Evolutionary conservation across 352 stramenopile species (phyloP).

Genomic region (Phytophthora pinifolia): DNA sequence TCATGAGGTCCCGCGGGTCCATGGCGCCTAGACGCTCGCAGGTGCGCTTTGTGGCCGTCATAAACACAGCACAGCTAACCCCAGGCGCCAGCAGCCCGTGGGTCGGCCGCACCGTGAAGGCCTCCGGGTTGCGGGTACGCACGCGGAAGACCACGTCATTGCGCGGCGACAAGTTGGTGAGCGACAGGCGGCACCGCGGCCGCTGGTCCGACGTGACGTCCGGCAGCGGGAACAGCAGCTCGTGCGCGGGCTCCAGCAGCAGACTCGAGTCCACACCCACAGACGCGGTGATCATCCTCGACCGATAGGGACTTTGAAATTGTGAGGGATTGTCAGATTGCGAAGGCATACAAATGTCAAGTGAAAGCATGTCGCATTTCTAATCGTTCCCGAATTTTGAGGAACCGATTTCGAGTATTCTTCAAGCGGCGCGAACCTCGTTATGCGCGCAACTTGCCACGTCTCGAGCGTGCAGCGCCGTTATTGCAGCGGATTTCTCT

Average conservation of each 20-base stretch:
- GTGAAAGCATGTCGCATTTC: conserved; percentile 6
- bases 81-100: conserved; percentile 56
- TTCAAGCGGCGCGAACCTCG: conserved; percentile 11
- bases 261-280: conserved; percentile 74
- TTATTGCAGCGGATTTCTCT: conserved; percentile 60
- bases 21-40: conserved; percentile 39
- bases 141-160: conserved; percentile 75
- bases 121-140: conserved; percentile 72
- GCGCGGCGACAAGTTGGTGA: conserved; percentile 67
- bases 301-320: not conserved
- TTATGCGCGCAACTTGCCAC: conserved; percentile 58
- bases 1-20: conserved; percentile 31
- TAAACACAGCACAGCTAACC: conserved; percentile 31
- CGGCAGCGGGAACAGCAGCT: conserved; percentile 47
- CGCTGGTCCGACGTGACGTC: conserved; percentile 11
- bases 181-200: conserved; percentile 35
- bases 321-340: no score
- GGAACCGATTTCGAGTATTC: not conserved
- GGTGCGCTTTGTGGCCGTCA: conserved; percentile 40
- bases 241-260: conserved; percentile 64
- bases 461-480: conserved; percentile 47
- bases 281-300: conserved; percentile 66
- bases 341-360: conserved; percentile 7
- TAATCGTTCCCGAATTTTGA: conserved; percentile 5
- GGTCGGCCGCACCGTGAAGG: conserved; percentile 73